Base-by-base conservation (phyloP, 768 basidiomycete genomes). In the Boletus rex-veris region DNA sequence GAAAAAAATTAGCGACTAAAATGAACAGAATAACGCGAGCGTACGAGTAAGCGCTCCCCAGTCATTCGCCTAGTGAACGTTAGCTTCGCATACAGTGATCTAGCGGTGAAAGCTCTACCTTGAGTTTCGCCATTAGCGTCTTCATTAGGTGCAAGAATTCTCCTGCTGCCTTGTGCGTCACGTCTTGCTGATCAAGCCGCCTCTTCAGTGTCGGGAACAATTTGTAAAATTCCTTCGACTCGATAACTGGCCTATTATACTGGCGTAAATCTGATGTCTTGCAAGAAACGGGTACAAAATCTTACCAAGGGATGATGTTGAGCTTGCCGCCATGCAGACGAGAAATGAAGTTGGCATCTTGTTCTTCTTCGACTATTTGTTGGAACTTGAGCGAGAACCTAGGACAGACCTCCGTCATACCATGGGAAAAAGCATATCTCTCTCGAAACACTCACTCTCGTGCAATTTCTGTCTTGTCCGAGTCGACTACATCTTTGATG, bases 401-500 rank as follows among this genome's bases (percentile, higher is more conserved):
- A 45, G 8, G 33, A 21, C 2, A 18, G 46, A 47, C 1, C 1
- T 7, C 16, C 5, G 15, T 55, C 10, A 46, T 5, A 9, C 28
- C 9, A 1, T 5, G 10, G 5, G 45, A 8, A 26, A 18, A 14
- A 21, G 1, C 0, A 33, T 39, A 35, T 28, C 1, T 50, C 16
- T 11, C n/a, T 28, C 12, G 45, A 24, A 19, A 8, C 4, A 36
- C 80, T 59, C 58, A 84, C 83, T 85, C 83, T 61, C 75, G 68
- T 7, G 75, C 77, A 33, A 85, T 83, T 47, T 85, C 84, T 0
- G 63, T 64, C 60, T 77, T 81, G 60, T 85, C 84, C 0, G 80
- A 76, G 45, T 85, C 84, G 5, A 82, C 75, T 11, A 86, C 84
- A 45, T 85, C 84, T 78, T 85, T 86, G 64, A 85, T 84, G 46